These are phyloP conservation scores for Acanthamoeba castellanii DNA, from an alignment of 208 protist species.

Conservation along the genomic window DNA sequence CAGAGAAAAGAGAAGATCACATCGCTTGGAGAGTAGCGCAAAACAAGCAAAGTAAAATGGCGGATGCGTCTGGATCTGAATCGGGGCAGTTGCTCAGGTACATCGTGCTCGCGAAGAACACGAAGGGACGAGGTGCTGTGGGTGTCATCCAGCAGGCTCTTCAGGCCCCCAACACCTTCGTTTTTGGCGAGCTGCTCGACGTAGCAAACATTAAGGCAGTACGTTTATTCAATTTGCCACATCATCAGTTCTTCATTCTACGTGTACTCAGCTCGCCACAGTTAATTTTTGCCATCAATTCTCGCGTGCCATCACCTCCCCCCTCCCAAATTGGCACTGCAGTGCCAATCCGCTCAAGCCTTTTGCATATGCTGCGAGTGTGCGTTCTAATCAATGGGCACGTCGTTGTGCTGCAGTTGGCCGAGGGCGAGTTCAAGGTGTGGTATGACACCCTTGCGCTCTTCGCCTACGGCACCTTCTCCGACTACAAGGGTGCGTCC, in stretches of 20 bases:
- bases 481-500: constrained; percentile 48
- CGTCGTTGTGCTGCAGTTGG: background rate
- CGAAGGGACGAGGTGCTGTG: constrained; percentile 11
- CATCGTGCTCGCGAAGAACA: constrained; percentile 36
- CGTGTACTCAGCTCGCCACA: background rate
- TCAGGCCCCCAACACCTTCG: constrained; percentile 18
- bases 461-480: constrained; percentile 73
- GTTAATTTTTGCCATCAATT: background rate
- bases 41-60: background rate
- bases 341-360: background rate
- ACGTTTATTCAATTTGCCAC: background rate
- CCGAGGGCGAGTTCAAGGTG: constrained; percentile 28
- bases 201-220: constrained; percentile 40
- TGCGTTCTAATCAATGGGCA: background rate
- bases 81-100: background rate
- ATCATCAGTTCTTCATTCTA: no score
- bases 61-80: background rate
- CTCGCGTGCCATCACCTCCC: background rate
- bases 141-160: constrained; percentile 67
- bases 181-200: constrained; percentile 75
- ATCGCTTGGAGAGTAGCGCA: background rate
- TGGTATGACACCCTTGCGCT: constrained; percentile 51
- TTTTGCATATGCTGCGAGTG: background rate
- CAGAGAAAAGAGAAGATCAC: background rate
- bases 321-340: background rate